Evolutionary conservation across 805 yeast species (phyloP), one percentile per base, ranked within the genome.

Genomic region (Candida xiaguanensis): DNA sequence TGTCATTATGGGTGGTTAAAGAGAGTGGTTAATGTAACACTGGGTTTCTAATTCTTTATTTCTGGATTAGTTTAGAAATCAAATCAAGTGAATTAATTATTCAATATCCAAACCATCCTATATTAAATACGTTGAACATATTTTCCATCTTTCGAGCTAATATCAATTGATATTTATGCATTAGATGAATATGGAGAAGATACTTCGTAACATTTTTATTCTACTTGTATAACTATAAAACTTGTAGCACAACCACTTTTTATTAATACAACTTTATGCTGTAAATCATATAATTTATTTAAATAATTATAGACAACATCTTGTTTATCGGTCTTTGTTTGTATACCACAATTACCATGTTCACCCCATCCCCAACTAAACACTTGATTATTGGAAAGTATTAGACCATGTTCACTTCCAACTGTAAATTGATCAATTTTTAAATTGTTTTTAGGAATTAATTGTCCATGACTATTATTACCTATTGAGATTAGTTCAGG

Each of bases 351-450:
- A 55, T 91, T 91, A 0, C 99, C 99, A 59, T 91, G 99, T 53
- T 93, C 98, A 11, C 96, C 97, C 99, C 99, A 91, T 0, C 99
- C 99, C 98, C 98, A 93, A 2, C 90, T 74, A 39, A 53, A 64
- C 0, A 89, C 81, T 7, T 41, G 36, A 28, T 58, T 49, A 12
- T 55, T n/a, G 1, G 49, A 37, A 5, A 58, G 53, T 8, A 76
- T 49, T 13, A 89, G 50, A 0, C 93, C 95, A 58, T 91, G 99
- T 54, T 91, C 98, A 57, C 95, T 86, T 0, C 99, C 99, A 5
- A 77, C 71, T 1, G 69, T 65, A 38, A 67, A 65, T 6, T 42
- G 25, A 17, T 42, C 35, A 23, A 55, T 43, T 8, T 32, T 27
- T 3, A 26, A 22, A 4, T 32, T 36, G 1, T 35, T 3, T 4